These are phyloP conservation scores for Plantago coronopus DNA, from an alignment of 305 asterid genomes.

Conservation along the genomic window DNA sequence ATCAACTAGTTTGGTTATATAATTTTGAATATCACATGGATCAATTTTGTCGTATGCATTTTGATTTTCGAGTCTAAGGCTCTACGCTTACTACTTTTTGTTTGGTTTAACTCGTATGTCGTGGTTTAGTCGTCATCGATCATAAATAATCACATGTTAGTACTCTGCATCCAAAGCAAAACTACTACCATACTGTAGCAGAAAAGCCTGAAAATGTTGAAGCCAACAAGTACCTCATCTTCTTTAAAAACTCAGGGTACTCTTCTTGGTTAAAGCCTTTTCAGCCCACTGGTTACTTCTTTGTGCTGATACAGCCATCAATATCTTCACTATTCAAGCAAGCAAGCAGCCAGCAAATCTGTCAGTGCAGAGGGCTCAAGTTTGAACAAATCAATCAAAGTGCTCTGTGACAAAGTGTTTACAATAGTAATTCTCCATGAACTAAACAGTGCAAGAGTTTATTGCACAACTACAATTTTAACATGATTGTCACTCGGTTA, in stretches of 20 bases:
- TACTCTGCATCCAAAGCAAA: too few relatives aligned
- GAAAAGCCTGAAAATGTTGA: background rate
- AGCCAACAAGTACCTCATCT: background rate
- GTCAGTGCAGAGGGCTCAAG: background rate
- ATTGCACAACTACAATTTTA: background rate
- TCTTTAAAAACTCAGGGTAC: too few relatives aligned
- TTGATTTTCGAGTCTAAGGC: too few relatives aligned
- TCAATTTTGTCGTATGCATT: too few relatives aligned
- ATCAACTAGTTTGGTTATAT: too few relatives aligned
- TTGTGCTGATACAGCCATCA: background rate
- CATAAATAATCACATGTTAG: background rate
- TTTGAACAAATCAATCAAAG: background rate
- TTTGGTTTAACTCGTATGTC: too few relatives aligned
- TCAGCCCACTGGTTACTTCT: background rate
- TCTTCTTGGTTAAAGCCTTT: background rate
- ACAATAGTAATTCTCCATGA: background rate
- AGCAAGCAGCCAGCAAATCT: background rate
- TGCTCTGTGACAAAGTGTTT: background rate
- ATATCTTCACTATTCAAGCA: background rate
- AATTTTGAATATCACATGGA: too few relatives aligned
- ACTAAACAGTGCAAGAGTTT: background rate
- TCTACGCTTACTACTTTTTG: too few relatives aligned
- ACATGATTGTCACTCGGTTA: too few relatives aligned
- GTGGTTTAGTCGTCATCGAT: conserved; percentile 35
- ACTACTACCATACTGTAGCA: too few relatives aligned